Evolutionary conservation across 2,329 filamentous ascomycete genomes (phyloP).

Genomic region (Colletotrichum higginsianum): DNA sequence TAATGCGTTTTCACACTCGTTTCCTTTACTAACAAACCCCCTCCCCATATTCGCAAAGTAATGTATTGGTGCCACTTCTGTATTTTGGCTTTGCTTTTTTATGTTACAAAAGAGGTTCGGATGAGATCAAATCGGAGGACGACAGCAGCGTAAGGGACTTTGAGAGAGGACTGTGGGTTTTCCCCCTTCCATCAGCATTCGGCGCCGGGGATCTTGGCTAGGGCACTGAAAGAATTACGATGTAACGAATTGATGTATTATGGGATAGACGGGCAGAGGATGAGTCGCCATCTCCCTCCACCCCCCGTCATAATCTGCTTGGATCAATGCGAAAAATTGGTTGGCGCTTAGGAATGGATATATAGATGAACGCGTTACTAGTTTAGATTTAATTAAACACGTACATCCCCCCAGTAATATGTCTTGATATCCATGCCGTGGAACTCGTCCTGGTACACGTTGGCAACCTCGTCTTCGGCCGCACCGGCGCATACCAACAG

Average conservation of each 20-base stretch:
- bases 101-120: slow-evolving; percentile 18
- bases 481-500: slow-evolving; percentile 70
- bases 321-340: slow-evolving; percentile 4
- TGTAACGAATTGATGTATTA: slow-evolving; percentile 39
- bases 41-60: neutral
- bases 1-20: neutral
- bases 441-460: slow-evolving; percentile 64
- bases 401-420: slow-evolving; percentile 66
- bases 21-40: too few species aligned
- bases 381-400: slow-evolving; percentile 36
- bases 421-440: slow-evolving; percentile 66
- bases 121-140: slow-evolving; percentile 5
- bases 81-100: neutral
- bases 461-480: slow-evolving; percentile 60
- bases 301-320: slow-evolving; percentile 21
- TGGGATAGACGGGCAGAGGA: slow-evolving; percentile 20
- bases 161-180: neutral
- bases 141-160: neutral
- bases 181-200: slow-evolving; percentile 32
- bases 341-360: slow-evolving; percentile 23
- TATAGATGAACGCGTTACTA: slow-evolving; percentile 25
- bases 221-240: slow-evolving; percentile 32
- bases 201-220: slow-evolving; percentile 25
- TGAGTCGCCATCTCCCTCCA: too few species aligned
- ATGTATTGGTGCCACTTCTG: neutral